Evolutionary conservation across 768 basidiomycete species (phyloP).

Genomic region (Kwoniella dejecticola): DNA sequence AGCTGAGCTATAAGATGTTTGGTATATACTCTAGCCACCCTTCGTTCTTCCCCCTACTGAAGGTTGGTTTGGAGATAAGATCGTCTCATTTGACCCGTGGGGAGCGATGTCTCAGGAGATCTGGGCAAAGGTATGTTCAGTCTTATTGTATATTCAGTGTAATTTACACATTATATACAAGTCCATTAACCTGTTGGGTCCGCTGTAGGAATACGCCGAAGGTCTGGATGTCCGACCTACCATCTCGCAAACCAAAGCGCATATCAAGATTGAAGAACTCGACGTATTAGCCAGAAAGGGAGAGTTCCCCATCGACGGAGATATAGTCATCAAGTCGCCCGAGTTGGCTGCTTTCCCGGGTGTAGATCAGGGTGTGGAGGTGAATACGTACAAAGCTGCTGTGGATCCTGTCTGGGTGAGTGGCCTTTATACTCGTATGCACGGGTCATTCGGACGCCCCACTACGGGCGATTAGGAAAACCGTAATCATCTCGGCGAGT

Average conservation of each 20-base stretch:
- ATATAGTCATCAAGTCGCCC: conserved; percentile 70
- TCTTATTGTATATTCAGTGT: too few species aligned
- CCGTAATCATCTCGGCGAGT: too few species aligned
- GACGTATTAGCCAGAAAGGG: conserved; percentile 78
- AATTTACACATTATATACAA: neutral
- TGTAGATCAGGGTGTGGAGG: conserved; percentile 73
- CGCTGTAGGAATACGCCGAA: conserved; percentile 44
- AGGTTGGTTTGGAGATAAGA: conserved; percentile 63
- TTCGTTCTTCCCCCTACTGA: conserved; percentile 75
- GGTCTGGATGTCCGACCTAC: conserved; percentile 87
- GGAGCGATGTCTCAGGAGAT: conserved; percentile 72
- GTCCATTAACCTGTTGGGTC: neutral
- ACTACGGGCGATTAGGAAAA: too few species aligned
- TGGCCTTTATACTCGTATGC: neutral
- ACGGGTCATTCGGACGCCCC: too few species aligned
- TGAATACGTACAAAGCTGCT: conserved; percentile 86
- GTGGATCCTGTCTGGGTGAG: conserved; percentile 86
- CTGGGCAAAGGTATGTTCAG: conserved; percentile 42
- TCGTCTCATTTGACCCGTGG: conserved; percentile 92
- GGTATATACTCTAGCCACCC: conserved; percentile 64
- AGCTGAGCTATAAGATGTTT: conserved; percentile 53
- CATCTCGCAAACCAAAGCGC: conserved; percentile 86
- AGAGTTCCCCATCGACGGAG: conserved; percentile 74
- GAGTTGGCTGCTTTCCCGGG: conserved; percentile 49
- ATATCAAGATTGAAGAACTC: conserved; percentile 91